Evolutionary conservation across 225 moss, liverwort and hornwort genomes (phyloP).

Genomic region (Anthoceros angustus): DNA sequence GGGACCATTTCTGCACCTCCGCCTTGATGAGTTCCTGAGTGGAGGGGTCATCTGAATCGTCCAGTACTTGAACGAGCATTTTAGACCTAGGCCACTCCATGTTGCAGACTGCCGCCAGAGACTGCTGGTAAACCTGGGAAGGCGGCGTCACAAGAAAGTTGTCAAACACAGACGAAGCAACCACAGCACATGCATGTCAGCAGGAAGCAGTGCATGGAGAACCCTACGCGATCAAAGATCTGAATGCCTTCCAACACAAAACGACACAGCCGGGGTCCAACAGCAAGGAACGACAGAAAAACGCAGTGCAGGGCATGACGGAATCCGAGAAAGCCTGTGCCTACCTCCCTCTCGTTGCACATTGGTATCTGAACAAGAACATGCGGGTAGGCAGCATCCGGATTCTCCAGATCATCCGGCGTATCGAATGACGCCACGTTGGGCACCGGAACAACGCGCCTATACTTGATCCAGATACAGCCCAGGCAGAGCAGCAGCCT

Average conservation of each 20-base stretch:
- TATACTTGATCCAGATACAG: conserved; percentile 63
- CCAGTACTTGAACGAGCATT: conserved; percentile 82
- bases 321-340: conserved; percentile 2
- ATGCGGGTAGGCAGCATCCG: conserved; percentile 70
- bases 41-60: conserved; percentile 74
- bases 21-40: conserved; percentile 75
- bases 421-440: conserved; percentile 41
- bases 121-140: conserved; percentile 81
- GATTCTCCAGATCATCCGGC: conserved; percentile 58
- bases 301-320: background rate
- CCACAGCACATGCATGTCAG: background rate
- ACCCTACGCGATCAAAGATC: background rate
- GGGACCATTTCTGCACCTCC: conserved; percentile 77
- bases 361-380: conserved; percentile 87
- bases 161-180: background rate
- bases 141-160: background rate
- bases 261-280: background rate
- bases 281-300: conserved; percentile 7
- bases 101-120: conserved; percentile 89
- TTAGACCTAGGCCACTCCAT: conserved; percentile 83
- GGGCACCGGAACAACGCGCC: conserved; percentile 52
- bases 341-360: conserved; percentile 97
- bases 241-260: background rate
- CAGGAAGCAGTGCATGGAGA: background rate
- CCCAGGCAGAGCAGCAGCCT: conserved; percentile 65